Conservation (phyloP, 352 stramenopile genomes). For the Phytopythium litorale region DNA sequence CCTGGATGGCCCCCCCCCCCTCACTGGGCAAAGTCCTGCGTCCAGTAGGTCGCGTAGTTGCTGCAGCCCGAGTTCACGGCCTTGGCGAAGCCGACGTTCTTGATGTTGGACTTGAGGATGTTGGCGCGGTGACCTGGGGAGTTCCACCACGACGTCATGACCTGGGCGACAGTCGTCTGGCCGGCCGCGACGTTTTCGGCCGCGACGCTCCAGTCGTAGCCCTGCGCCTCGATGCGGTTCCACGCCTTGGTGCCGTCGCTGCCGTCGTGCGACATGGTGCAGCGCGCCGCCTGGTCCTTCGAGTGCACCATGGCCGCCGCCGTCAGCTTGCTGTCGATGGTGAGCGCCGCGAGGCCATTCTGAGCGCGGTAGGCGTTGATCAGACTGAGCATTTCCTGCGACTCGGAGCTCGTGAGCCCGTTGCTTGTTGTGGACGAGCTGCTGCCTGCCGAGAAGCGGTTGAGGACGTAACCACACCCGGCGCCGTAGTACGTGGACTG, state of each 20-base stretch:
- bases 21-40: constrained; percentile 25
- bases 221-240: constrained; percentile 30
- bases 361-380: constrained; percentile 52
- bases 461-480: constrained; percentile 38
- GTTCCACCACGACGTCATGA: constrained; percentile 56
- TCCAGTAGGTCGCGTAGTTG: constrained; percentile 30
- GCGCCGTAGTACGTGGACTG: constrained; percentile 19
- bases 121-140: constrained; percentile 43
- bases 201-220: constrained; percentile 34
- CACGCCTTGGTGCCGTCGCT: constrained; percentile 29
- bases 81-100: constrained; percentile 31
- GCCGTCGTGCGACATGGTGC: constrained; percentile 42
- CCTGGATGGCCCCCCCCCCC: background rate
- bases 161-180: constrained; percentile 27
- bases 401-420: constrained; percentile 28
- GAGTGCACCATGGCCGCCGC: constrained; percentile 37
- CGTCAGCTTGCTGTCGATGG: constrained; percentile 30
- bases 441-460: constrained; percentile 21
- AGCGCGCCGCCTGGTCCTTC: constrained; percentile 34
- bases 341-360: constrained; percentile 30
- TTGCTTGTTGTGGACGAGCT: constrained; percentile 19
- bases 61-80: constrained; percentile 20
- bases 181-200: constrained; percentile 57
- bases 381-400: constrained; percentile 33
- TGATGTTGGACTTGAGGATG: constrained; percentile 26